Evolutionary conservation across 192 early-diverging fungal genomes (phyloP).

Genomic region (Entrophospora sp.): DNA sequence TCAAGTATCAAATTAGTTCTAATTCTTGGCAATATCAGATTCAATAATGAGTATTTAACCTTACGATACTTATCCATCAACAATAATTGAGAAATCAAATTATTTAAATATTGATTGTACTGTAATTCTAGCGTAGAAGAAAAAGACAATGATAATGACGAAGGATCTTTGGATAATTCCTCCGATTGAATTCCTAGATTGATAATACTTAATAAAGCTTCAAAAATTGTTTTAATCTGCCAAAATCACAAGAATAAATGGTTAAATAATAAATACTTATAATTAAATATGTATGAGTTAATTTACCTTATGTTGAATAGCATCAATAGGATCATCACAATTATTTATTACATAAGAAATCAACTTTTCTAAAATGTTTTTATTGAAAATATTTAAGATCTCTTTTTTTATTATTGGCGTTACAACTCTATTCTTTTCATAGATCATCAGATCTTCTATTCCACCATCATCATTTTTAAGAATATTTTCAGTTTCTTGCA

Average conservation of each 20-base stretch:
- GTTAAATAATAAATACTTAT: neutral
- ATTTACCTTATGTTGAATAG: conserved; percentile 62
- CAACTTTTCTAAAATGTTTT: conserved; percentile 41
- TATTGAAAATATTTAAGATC: too few relatives aligned
- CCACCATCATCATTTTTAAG: conserved; percentile 17
- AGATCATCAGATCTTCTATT: neutral
- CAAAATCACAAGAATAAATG: neutral
- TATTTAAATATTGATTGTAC: conserved; percentile 41
- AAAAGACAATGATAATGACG: too few relatives aligned
- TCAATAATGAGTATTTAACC: conserved; percentile 74
- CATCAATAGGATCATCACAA: conserved; percentile 84
- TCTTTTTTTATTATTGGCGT: neutral
- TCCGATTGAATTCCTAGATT: conserved; percentile 24
- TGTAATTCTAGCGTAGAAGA: too few relatives aligned
- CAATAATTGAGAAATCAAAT: conserved; percentile 58
- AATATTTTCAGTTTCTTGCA: conserved; percentile 45
- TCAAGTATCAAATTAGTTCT: conserved; percentile 43
- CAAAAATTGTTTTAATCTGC: conserved; percentile 55
- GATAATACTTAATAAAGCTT: conserved; percentile 57
- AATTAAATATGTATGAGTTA: neutral
- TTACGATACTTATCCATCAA: conserved; percentile 73
- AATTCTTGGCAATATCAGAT: conserved; percentile 47
- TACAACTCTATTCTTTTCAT: neutral
- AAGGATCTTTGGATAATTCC: conserved; percentile 14
- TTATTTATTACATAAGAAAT: conserved; percentile 68